Percentiles rank a stretch among this genome's conserved stretches.
phyloP scores from a whole-genome alignment of 345 rosid species.

The Eucalyptus curtisii region DNA sequence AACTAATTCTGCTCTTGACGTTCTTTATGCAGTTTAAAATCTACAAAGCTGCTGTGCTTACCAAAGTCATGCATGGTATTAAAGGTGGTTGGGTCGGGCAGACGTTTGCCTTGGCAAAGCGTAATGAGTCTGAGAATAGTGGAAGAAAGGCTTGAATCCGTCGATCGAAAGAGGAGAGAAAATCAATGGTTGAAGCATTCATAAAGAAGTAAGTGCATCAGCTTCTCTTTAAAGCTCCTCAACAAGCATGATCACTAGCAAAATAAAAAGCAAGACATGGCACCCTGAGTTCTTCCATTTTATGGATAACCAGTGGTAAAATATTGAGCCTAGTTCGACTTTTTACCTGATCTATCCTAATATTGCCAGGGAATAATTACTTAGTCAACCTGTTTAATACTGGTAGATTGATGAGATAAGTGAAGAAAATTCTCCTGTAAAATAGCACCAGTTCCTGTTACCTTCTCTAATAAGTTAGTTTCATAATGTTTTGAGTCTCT shows the following conservation, averaged over 20 bases:
- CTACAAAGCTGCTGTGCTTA: background rate
- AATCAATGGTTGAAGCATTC: constrained; percentile 68
- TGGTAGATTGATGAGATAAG: background rate
- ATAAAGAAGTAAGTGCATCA: constrained; percentile 51
- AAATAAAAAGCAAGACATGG: background rate
- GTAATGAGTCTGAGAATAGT: constrained; percentile 46
- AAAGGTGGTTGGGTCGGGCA: constrained; percentile 64
- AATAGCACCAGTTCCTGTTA: background rate
- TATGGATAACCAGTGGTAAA: background rate
- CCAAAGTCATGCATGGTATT: constrained; percentile 48
- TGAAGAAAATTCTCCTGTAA: background rate
- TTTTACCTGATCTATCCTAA: background rate
- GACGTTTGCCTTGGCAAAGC: constrained; percentile 70
- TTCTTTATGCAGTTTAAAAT: background rate
- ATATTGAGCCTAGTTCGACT: background rate
- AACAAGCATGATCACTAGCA: background rate
- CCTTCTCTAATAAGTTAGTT: background rate
- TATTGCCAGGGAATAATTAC: background rate
- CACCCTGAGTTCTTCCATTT: background rate
- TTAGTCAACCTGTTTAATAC: background rate
- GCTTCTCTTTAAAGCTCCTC: background rate
- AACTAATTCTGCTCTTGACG: background rate
- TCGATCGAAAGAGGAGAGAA: constrained; percentile 92
- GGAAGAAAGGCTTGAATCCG: constrained; percentile 77
- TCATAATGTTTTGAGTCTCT: background rate